Conservation (phyloP, 495 filamentous ascomycete genomes). For the Sphaerosporella brunnea region DNA sequence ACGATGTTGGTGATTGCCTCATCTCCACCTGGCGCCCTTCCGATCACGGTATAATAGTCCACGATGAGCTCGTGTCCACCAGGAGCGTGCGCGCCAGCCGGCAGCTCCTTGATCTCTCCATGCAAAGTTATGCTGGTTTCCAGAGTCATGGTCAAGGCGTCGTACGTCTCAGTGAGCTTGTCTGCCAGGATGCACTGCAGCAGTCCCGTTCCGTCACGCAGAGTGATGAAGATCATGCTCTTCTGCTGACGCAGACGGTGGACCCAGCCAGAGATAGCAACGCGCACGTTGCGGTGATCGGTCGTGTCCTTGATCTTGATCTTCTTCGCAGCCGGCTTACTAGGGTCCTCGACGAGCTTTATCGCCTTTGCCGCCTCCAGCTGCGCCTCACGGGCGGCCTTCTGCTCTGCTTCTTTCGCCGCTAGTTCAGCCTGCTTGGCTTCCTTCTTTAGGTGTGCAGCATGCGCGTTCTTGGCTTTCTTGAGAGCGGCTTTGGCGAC, state of each 20-base stretch:
- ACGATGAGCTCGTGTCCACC: constrained; percentile 83
- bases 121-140: constrained; percentile 77
- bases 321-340: constrained; percentile 57
- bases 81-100: constrained; percentile 59
- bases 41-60: constrained; percentile 79
- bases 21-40: constrained; percentile 68
- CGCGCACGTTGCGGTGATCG: constrained; percentile 49
- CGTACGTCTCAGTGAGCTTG: constrained; percentile 79
- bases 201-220: constrained; percentile 76
- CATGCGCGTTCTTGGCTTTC: constrained; percentile 45
- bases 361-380: constrained; percentile 67
- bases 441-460: constrained; percentile 43
- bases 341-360: constrained; percentile 57
- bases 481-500: constrained; percentile 51
- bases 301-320: constrained; percentile 56
- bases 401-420: constrained; percentile 44
- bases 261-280: constrained; percentile 70
- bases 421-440: constrained; percentile 32
- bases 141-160: constrained; percentile 70
- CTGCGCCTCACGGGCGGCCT: constrained; percentile 28
- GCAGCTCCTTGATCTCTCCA: constrained; percentile 78
- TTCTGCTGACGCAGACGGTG: constrained; percentile 74
- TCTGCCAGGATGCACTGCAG: constrained; percentile 70
- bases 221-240: constrained; percentile 68
- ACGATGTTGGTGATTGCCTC: constrained; percentile 91